Evolutionary conservation across 805 yeast genomes (phyloP), one percentile per base, ranked within the genome.

Genomic region (Metschnikowia arizonensis): DNA sequence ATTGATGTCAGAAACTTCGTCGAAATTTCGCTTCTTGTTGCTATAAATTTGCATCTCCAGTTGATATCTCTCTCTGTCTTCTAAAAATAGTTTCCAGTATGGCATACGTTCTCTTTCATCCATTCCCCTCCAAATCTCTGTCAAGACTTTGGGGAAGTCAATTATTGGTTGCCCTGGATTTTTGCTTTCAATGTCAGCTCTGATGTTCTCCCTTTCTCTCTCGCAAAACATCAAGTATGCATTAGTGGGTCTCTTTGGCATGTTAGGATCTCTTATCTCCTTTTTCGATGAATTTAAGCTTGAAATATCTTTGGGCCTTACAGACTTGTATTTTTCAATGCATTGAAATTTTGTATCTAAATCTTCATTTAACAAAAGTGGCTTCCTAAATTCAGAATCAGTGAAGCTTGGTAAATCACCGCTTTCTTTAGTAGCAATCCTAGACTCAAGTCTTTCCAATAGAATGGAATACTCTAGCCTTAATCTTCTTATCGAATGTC

Each of bases 191-290:
- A 81, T 70, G 49, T 77, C 79, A 41, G 76, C 73, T 50, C 78
- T 80, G 31, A 88, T 76, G 40, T 76, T 72, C 38, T 87, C 96
- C 63, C 86, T 86, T 58, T 88, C 95, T 67, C 78, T 68, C 48
- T 90, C 97, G 65, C 97, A 90, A 59, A 85, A 89, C 23, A 88
- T 77, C 50, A 88, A 71, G 58, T 89, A 90, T 4, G 97, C 96
- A 63, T 89, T 90, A 3, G 93, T 83, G 5, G 97, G 96, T 57
- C 95, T 74, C 56, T 85, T 88, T 17, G 97, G 97, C 57, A 84
- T 74, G 54, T 81, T 82, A 8, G 96, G 96, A 62, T 89, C 95
- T 56, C 89, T 78, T 8, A 17, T 11, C 19, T 39, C 42, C 19
- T 36, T 31, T 26, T 25, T 30, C 12, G 15, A 29, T 18, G 32